Base-by-base conservation (phyloP, 495 filamentous ascomycete species). In the Parathielavia appendiculata region DNA sequence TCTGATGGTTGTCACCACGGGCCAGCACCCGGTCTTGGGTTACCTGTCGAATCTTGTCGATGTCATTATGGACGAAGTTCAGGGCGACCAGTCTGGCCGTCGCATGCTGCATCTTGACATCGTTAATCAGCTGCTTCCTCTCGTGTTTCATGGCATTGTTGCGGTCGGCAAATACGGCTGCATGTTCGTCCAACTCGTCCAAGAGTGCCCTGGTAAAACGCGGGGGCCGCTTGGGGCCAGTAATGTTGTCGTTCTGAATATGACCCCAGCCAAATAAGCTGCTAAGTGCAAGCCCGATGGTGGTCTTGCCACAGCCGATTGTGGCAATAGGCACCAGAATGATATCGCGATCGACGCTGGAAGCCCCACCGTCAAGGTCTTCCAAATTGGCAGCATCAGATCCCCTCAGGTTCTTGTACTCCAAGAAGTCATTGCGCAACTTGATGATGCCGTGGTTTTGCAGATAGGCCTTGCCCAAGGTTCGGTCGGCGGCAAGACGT, bases 1-100 rank as follows among this genome's bases (percentile, higher is more conserved):
- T 97, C 69, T 99, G 93, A 65, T 99, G 93, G 67, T 97, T 97
- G 70, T 99, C 91, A 0, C 93, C 93, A 14, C 93, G 89, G 0
- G 80, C 75, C 22, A 97, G 74, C 0, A 99, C 90, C 13, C 93
- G 86, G 45, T 84, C 77, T 45, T 83, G 85, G 0, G 89, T 95
- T n/a, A 90, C 78, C 50, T 83, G 75, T 11, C 85, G 81, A 56
- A 97, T 90, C 4, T 75, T 69, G 23, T 87, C 79, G 9, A 83
- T 66, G 20, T 85, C 83, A 40, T 91, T 83, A 64, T 99, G 93
- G 2, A 90, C 86, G 61, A 88, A 98, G 59, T 97, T 85, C 3
- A 98, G 76, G n/a, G 92, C 92, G n/a, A 98, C 87, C 43, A 95
- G 85, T 16, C 79, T 80, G 7, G 86, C 85, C 19, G 84, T 74